These are phyloP conservation scores for Syzygium oleosum DNA, from an alignment of 345 rosid species.

Conservation along the genomic window DNA sequence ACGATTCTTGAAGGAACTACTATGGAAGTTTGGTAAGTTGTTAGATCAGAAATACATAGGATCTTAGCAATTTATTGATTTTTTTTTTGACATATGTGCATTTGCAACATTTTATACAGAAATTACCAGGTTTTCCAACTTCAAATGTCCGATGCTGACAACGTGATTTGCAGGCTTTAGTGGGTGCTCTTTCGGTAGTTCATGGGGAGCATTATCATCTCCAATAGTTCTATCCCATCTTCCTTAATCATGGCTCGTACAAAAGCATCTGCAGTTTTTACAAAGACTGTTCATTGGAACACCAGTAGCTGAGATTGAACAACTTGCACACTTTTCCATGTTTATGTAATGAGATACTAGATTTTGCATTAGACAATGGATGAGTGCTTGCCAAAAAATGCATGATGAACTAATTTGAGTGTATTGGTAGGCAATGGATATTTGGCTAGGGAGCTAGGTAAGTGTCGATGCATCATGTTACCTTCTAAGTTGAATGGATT, in stretches of 20 bases:
- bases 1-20: not conserved
- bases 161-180: not conserved
- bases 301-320: not conserved
- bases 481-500: not conserved
- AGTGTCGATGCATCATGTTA: not conserved
- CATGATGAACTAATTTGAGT: not conserved
- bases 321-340: not conserved
- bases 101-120: not conserved
- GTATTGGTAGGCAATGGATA: not conserved
- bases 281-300: not conserved
- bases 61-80: not conserved
- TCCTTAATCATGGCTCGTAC: not conserved
- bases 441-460: not conserved
- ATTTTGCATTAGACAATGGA: not conserved
- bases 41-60: not conserved
- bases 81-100: not conserved
- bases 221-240: not conserved
- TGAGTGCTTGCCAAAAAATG: not conserved
- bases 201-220: not conserved
- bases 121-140: not conserved
- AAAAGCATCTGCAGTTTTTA: not conserved
- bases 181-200: not conserved
- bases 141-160: not conserved
- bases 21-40: not conserved
- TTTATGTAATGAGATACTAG: not conserved